Conservation (phyloP, 163 green algal species). For the Prototheca cutis region DNA sequence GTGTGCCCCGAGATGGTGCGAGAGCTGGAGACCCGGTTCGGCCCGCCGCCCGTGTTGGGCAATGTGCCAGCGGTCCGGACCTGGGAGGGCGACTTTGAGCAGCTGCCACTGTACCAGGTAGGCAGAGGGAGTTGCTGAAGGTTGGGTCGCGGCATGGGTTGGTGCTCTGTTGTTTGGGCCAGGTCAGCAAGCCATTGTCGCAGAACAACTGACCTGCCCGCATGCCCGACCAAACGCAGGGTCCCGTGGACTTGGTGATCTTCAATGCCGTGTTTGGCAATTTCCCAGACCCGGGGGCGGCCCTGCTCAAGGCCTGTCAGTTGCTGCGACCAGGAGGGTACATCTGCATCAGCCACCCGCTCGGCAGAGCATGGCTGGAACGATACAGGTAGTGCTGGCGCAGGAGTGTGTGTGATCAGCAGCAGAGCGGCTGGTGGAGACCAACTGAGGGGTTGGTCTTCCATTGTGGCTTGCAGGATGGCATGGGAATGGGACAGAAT, state of each 20-base stretch:
- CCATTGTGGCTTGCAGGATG: too few relatives aligned
- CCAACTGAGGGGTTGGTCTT: too few relatives aligned
- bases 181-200: too few relatives aligned
- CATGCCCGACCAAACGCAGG: too few relatives aligned
- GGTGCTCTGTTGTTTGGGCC: too few relatives aligned
- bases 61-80: conserved; percentile 54
- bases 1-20: conserved; percentile 50
- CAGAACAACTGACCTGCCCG: too few relatives aligned
- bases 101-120: conserved; percentile 53
- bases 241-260: conserved; percentile 50
- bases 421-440: too few relatives aligned
- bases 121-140: too few relatives aligned
- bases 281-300: conserved; percentile 36
- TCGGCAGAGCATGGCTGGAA: conserved; percentile 43
- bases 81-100: conserved; percentile 59
- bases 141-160: too few relatives aligned
- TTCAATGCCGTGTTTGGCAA: conserved; percentile 73
- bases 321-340: conserved; percentile 30
- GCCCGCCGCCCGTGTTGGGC: conserved; percentile 24
- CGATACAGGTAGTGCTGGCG: conserved; percentile 31
- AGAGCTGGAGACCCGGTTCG: conserved; percentile 23
- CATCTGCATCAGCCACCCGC: conserved; percentile 55
- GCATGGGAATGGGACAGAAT: too few relatives aligned
- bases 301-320: conserved; percentile 31
- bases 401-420: too few relatives aligned